Percentiles rank a stretch among this genome's conserved stretches.
Conservation (phyloP, 2,329 filamentous ascomycete genomes). For the Botrytis aclada region DNA sequence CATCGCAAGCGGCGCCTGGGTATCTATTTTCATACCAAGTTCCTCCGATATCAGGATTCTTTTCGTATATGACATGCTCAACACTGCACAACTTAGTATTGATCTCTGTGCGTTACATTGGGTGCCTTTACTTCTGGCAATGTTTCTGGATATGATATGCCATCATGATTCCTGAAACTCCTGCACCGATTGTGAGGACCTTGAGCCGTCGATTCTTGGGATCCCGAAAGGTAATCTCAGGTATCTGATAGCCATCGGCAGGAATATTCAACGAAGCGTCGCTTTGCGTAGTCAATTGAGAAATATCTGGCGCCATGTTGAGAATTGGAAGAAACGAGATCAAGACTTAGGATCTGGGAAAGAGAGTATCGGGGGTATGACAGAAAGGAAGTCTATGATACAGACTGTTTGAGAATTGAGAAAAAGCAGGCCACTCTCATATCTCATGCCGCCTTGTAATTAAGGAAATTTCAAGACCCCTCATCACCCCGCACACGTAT, state of each 20-base stretch:
- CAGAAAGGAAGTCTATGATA: not conserved
- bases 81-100: slow-evolving; percentile 37
- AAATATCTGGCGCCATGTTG: slow-evolving; percentile 4
- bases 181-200: slow-evolving; percentile 48
- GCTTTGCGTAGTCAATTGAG: not conserved
- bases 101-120: not conserved
- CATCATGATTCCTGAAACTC: slow-evolving; percentile 47
- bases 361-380: not conserved
- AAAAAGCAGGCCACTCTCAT: not conserved
- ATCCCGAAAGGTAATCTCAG: slow-evolving; percentile 31
- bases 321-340: not conserved
- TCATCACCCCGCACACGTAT: not conserved
- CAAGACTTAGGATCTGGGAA: not conserved
- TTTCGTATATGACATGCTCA: slow-evolving; percentile 48
- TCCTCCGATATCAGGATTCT: slow-evolving; percentile 44
- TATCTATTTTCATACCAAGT: slow-evolving; percentile 51
- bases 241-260: slow-evolving; percentile 6
- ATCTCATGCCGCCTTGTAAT: not conserved
- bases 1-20: slow-evolving; percentile 50
- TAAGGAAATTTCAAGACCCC: not conserved
- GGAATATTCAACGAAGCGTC: not conserved
- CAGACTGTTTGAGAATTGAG: not conserved
- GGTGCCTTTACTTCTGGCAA: slow-evolving; percentile 31
- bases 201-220: slow-evolving; percentile 44
- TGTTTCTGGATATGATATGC: slow-evolving; percentile 48